Evolutionary conservation across 768 basidiomycete species (phyloP), one percentile per base, ranked within the genome.

Genomic region (Hemileccinum impolitum): DNA sequence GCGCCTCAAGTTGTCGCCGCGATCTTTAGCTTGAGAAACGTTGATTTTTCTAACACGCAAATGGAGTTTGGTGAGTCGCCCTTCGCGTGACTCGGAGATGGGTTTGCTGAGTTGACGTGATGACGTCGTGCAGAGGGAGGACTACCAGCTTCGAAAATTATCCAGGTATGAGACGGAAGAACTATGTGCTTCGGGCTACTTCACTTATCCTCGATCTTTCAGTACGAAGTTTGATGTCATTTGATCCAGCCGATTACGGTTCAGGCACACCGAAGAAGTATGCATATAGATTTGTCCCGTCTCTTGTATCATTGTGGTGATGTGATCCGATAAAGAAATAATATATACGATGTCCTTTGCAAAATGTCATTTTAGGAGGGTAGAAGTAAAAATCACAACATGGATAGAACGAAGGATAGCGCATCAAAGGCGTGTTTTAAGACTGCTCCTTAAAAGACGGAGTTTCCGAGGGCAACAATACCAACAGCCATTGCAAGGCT

Each of bases 21-120:
- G 6, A 71, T 84, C 36, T 73, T 82, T 48, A 65, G 64, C 28
- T 63, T 79, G 48, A 71, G 73, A 44, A 59, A 71, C 18, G 40
- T 82, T 13, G 1, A 15, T 10, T 54, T 59, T 28, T 19, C 45
- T 19, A 35, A 25, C 2, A 39, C 15, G 3, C 40, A 21, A 8
- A 60, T 37, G 47, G 42, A 25, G 30, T 53, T 37, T 50, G 52
- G 60, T 60, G 32, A 37, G 60, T 52, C 15, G 2, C 4, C 19
- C 3, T 6, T 36, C 28, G 21, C 6, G 17, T n/a, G n/a, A 23
- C 23, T 23, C 6, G 23, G 23, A 7, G 30, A 14, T 3, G 13
- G 21, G 6, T 26, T 41, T 39, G 15, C 15, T 4, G 6, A 12
- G 5, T 28, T 48, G 44, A 45, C 30, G 11, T 14, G 44, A 51